These are phyloP conservation scores for Sinapis alba DNA, from an alignment of 441 rosid genomes.

Conservation along the genomic window DNA sequence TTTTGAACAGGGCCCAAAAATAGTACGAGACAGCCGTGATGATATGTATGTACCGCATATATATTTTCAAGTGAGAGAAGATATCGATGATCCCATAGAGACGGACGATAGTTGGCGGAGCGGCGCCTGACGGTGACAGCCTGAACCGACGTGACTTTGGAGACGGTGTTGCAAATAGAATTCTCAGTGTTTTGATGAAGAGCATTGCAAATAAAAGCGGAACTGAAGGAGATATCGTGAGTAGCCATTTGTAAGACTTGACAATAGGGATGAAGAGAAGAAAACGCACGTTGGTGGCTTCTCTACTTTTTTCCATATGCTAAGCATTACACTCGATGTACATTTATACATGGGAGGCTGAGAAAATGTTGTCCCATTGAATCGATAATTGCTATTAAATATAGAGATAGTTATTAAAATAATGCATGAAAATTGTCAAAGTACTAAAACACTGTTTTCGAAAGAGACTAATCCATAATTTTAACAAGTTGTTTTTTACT, in stretches of 20 bases:
- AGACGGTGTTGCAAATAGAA: background rate
- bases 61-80: slow-evolving; percentile 38
- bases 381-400: too few species aligned
- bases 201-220: background rate
- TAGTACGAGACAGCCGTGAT: too few species aligned
- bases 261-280: background rate
- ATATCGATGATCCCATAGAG: slow-evolving; percentile 39
- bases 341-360: background rate
- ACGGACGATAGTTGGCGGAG: slow-evolving; percentile 39
- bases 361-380: background rate
- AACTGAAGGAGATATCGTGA: background rate
- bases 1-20: too few species aligned
- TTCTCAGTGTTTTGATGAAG: background rate
- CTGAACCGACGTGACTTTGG: background rate
- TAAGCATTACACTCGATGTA: background rate
- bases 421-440: background rate
- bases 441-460: background rate
- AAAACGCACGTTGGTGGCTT: background rate
- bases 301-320: background rate
- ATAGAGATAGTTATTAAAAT: background rate
- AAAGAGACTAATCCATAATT: too few species aligned
- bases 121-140: slow-evolving; percentile 4
- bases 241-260: slow-evolving; percentile 3
- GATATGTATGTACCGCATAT: slow-evolving; percentile 27
- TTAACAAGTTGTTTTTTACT: background rate